Base-by-base conservation (phyloP, 805 yeast genomes). In the Saccharomyces jurei region DNA sequence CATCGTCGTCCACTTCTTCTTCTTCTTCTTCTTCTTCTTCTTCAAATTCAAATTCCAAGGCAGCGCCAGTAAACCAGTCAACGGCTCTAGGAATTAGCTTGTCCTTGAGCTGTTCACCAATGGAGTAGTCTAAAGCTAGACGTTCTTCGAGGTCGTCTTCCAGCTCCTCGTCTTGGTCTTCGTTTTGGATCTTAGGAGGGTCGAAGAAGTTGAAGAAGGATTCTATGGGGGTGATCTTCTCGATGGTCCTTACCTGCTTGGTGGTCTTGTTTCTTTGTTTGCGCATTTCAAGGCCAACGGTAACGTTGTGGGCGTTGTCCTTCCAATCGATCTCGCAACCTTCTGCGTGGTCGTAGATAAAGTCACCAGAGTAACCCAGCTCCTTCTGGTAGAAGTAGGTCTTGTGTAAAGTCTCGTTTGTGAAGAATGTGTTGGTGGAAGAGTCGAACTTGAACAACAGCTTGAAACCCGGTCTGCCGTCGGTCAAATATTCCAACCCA, bases 41-140 rank as follows among this genome's bases (percentile, higher is more conserved):
- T 57, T 74, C 77, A 50, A 76, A 81, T 60, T 81, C 86, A 67
- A 81, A 87, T 54, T 87, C 96, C 56, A 92, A 79, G 26, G 99
- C 99, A 60, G 89, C 89, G 50, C 99, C 99, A 9, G 99, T 92
- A 72, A 90, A 94, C 98, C 99, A 94, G 71, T 92, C 98, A 65
- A 94, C 81, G 52, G 98, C 98, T 69, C 97, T 84, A 58, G 98
- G 97, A 58, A 94, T 85, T 68, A 94, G 80, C 72, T 94, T 87
- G 72, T 94, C 98, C 77, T 94, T 94, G 70, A 94, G 82, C 66
- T 91, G 91, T 74, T 94, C 99, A 58, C 98, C 99, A 59, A 94
- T 78, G 68, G 90, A 94, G 76, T 94, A 94, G 74, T 94, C 99
- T 63, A 88, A 77, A 64, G 90, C 97, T 65, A 94, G 79, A 68